phyloP scores from a whole-genome alignment of 139 green algal genomes.

The Volvox africanus region DNA sequence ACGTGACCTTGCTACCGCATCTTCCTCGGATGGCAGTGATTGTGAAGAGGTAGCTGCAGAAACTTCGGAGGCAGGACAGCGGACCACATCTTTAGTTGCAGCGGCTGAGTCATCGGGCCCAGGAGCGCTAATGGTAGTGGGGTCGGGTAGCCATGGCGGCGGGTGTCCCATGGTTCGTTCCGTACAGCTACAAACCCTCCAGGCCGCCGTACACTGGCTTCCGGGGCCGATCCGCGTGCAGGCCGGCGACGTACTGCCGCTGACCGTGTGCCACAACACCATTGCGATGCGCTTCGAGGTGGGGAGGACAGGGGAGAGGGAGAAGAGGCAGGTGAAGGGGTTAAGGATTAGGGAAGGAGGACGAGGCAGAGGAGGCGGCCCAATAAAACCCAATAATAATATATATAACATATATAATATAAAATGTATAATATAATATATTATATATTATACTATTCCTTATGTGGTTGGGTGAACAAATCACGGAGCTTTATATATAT shows the following conservation, averaged over 20 bases:
- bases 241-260: conserved; percentile 59
- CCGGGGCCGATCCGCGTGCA: conserved; percentile 73
- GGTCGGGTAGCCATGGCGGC: not conserved
- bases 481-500: too few species aligned
- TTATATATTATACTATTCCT: too few species aligned
- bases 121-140: not conserved
- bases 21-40: not conserved
- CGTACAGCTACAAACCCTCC: not conserved
- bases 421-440: too few species aligned
- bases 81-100: not conserved
- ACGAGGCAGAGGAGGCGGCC: too few species aligned
- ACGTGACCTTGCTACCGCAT: not conserved
- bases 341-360: too few species aligned
- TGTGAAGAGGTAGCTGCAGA: not conserved
- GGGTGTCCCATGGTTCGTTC: not conserved
- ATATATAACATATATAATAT: too few species aligned
- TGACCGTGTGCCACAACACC: conserved; percentile 62
- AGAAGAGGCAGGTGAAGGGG: too few species aligned
- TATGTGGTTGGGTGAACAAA: too few species aligned
- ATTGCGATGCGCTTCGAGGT: conserved; percentile 15
- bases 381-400: too few species aligned
- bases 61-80: not conserved
- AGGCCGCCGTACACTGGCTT: conserved; percentile 82
- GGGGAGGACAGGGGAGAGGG: not conserved
- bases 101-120: not conserved